Conservation (phyloP, 23 red algal species). For the Agarophyton chilense region DNA sequence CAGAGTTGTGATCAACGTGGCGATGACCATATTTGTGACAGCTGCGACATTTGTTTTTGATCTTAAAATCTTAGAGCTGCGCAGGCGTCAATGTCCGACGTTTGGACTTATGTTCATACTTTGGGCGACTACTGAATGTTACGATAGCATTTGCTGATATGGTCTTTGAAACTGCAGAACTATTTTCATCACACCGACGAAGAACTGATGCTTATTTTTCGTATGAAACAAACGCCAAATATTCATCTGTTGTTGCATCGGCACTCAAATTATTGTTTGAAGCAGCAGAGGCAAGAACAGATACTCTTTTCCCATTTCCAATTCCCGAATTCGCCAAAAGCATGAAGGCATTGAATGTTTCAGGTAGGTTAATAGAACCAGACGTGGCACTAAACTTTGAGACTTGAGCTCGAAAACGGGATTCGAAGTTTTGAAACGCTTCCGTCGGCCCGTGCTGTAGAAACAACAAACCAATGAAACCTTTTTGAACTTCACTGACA, state of each 20-base stretch:
- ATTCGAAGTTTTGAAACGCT: slow-evolving; percentile 26
- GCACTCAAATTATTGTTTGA: too few species aligned
- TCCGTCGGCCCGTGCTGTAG: not conserved
- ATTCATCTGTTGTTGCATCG: not conserved
- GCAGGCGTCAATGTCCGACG: too few species aligned
- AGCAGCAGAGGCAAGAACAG: too few species aligned
- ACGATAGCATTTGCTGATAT: too few species aligned
- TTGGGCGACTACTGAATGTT: too few species aligned
- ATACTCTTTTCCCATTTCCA: too few species aligned
- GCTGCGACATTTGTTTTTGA: not conserved
- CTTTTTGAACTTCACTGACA: not conserved
- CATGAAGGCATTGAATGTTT: not conserved
- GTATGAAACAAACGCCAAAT: not conserved
- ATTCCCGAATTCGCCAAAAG: too few species aligned
- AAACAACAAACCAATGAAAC: not conserved
- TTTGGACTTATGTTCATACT: too few species aligned
- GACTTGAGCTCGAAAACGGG: slow-evolving; percentile 4
- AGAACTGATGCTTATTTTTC: not conserved
- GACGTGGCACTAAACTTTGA: not conserved
- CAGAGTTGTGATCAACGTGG: not conserved
- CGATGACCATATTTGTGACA: slow-evolving; percentile 2
- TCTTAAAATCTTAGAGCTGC: too few species aligned
- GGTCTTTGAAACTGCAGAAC: too few species aligned
- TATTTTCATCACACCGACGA: not conserved
- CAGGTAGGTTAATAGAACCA: not conserved